Base-by-base conservation (phyloP, 1,284 basidiomycete genomes). In the Ceratobasidium sp. region DNA sequence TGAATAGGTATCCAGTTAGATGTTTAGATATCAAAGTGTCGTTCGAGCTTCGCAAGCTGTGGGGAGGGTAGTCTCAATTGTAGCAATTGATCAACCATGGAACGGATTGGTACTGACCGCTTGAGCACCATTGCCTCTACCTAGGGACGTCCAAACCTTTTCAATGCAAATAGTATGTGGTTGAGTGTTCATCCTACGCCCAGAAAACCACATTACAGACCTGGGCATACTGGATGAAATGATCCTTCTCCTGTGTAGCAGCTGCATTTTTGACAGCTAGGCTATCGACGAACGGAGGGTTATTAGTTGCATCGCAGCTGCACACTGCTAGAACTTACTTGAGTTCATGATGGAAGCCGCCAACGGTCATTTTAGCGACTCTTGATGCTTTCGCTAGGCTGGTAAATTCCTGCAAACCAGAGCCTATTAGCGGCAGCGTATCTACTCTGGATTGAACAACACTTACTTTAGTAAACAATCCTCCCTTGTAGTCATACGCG, bases 401-500 rank as follows among this genome's bases (percentile, higher is more conserved):
- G 6, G 52, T 30, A 23, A 55, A 55, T 30, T 12, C n/a, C 52
- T 55, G 23, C 3, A 32, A 12, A 32, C 36, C 36, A 6, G 36
- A 14, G 36, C 6, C 3, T 28, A 28, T 23, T 8, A 55, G 30
- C 52, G 9, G 26, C 36, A 39, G 6, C 8, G 36, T 39, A 39
- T 14, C 36, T 39, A 39, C 8, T 39, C 6, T 39, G 36, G 6
- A 6, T 39, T 6, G 36, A 9, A 8, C 18, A 57, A 2, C 34
- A 16, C 55, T 57, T 57, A 57, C 55, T 18, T 16, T 23, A 10
- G 55, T 57, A 30, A 57, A 57, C n/a, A 57, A 8, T 36, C 55
- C 28, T 12, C 55, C 34, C 3, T 16, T 52, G 28, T 52, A 26
- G 8, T 52, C 50, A 2, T 3, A 8, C 6, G 55, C 55, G 10